Evolutionary conservation across 768 basidiomycete species (phyloP).

Genomic region (Boletus subcaerulescens): DNA sequence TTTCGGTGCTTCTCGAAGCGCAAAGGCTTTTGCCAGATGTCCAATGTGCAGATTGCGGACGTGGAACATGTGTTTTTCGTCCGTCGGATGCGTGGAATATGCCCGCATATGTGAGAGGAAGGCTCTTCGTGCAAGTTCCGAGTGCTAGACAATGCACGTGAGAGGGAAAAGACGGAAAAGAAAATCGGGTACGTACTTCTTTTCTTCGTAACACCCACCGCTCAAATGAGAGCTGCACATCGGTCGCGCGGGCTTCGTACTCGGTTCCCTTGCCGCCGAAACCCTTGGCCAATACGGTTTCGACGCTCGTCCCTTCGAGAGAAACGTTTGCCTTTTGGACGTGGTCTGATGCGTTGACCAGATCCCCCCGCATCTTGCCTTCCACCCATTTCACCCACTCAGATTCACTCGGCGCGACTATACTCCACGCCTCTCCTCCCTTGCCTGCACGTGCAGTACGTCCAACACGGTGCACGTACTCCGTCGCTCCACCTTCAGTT

Average conservation of each 20-base stretch:
- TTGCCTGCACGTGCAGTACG: slow-evolving; percentile 95
- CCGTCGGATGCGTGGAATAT: slow-evolving; percentile 93
- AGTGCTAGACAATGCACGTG: slow-evolving; percentile 52
- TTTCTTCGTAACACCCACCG: slow-evolving; percentile 80
- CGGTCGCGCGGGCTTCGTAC: slow-evolving; percentile 87
- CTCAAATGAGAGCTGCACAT: slow-evolving; percentile 93
- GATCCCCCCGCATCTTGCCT: slow-evolving; percentile 66
- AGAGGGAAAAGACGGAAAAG: not conserved
- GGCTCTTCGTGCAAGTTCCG: slow-evolving; percentile 73
- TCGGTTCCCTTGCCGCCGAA: slow-evolving; percentile 83
- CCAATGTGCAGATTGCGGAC: slow-evolving; percentile 92
- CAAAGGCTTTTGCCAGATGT: slow-evolving; percentile 90
- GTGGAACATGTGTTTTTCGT: slow-evolving; percentile 97
- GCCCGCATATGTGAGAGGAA: slow-evolving; percentile 93
- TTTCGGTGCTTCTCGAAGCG: slow-evolving; percentile 79
- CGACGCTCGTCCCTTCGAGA: slow-evolving; percentile 61
- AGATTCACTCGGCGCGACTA: slow-evolving; percentile 82
- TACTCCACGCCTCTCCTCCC: slow-evolving; percentile 94
- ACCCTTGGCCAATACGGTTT: slow-evolving; percentile 70
- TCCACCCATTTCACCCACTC: slow-evolving; percentile 93
- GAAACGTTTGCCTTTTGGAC: slow-evolving; percentile 40
- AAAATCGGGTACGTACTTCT: slow-evolving; percentile 48
- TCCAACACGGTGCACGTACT: slow-evolving; percentile 96
- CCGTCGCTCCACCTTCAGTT: slow-evolving; percentile 93
- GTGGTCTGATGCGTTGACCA: slow-evolving; percentile 23